Evolutionary conservation across 345 rosid genomes (phyloP), one percentile per base, ranked within the genome.

Genomic region (Acer yangbiense): DNA sequence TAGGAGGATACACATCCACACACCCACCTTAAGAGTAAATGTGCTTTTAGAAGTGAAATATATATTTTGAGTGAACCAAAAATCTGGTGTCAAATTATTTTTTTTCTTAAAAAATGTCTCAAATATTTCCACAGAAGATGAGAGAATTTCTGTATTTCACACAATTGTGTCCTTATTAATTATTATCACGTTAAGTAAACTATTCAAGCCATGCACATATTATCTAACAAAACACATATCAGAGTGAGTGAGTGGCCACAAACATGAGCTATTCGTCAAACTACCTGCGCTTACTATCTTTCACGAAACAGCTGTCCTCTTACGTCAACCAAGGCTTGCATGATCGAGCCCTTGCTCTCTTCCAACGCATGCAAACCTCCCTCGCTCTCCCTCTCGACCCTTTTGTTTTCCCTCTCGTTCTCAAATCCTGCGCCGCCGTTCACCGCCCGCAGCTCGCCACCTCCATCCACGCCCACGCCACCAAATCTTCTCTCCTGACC

Each of bases 371-470:
- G 81, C 92, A 87, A 20, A 32, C 87, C 71, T 82, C 89, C 35
- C 85, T 81, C 7, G 74, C 86, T 71, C 85, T 81, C 11, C 73
- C 86, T 71, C 89, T 90, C 63, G 94, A 90, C 78, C 84, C 90
- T 54, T 82, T 73, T 69, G 92, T 87, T 74, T 90, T 82, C 83
- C 86, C 94, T 74, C 86, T 88, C 61, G 85, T 86, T 10, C 89
- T 90, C 79, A 90, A 90, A 79, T 90, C 94, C 12, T 90, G 94
- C 68, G 83, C 90, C 23, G 84, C 92, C 74, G 27, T 83, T 50
- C 76, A 61, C 71, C 87, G 84, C 76, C 83, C 86, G 23, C 44
- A 77, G 76, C 85, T 90, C 4, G 90, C 86, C 68, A 60, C 50
- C 44, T 75, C 89, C 68, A 58, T 90, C 32, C 90, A 90, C 55